Evolutionary conservation across 1,284 basidiomycete genomes (phyloP).

Genomic region (Trichosporon ovoides): DNA sequence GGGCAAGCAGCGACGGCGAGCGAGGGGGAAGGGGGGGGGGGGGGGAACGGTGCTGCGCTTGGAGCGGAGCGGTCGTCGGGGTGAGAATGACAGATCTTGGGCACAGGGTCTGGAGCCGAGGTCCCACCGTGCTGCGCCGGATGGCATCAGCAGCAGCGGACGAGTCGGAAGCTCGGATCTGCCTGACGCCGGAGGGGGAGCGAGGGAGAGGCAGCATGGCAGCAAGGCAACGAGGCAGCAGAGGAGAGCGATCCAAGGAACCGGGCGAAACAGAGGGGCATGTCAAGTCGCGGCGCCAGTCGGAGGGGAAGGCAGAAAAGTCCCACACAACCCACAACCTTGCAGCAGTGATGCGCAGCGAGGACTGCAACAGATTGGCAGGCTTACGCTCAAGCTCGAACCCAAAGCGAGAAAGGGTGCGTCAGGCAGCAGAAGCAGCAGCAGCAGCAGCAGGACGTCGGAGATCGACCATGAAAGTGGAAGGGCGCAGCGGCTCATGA

Average conservation of each 20-base stretch:
- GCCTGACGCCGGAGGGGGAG: background rate
- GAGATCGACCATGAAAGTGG: background rate
- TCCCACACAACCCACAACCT: background rate
- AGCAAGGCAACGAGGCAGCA: too few species aligned
- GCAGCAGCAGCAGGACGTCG: background rate
- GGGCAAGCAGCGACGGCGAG: background rate
- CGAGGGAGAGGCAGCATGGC: background rate
- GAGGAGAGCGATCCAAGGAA: too few species aligned
- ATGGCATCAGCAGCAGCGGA: background rate
- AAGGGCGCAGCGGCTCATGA: too few species aligned
- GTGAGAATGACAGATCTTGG: background rate
- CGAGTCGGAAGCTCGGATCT: background rate
- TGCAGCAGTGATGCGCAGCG: background rate
- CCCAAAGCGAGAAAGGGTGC: background rate
- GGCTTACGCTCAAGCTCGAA: constrained; percentile 3
- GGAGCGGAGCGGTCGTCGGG: background rate
- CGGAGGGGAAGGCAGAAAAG: background rate
- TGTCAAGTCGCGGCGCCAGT: too few species aligned
- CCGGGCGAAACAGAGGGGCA: too few species aligned
- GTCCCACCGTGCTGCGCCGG: background rate
- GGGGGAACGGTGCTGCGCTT: background rate
- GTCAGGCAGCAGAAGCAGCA: background rate
- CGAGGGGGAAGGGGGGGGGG: background rate
- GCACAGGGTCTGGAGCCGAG: background rate
- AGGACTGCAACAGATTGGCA: background rate